Conservation (phyloP, 2,329 filamentous ascomycete genomes). For the Colletotrichum acutatum region DNA sequence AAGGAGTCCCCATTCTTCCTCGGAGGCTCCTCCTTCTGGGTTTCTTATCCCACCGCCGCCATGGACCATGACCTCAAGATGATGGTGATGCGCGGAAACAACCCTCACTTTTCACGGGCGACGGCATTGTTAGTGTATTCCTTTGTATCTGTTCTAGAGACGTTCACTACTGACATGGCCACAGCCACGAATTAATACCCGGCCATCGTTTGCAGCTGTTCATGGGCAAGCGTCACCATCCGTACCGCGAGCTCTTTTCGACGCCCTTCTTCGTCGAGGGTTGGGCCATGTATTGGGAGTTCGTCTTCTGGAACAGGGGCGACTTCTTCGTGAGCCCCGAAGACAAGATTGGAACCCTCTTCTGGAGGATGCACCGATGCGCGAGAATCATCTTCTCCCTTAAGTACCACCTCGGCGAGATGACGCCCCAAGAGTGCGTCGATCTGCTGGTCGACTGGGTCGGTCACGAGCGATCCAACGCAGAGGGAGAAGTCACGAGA, state of each 20-base stretch:
- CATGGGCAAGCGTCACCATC: constrained; percentile 56
- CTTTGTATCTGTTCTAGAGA: too few relatives aligned
- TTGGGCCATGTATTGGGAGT: constrained; percentile 72
- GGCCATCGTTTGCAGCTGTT: constrained; percentile 67
- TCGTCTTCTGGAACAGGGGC: constrained; percentile 65
- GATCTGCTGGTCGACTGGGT: constrained; percentile 66
- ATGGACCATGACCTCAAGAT: constrained; percentile 66
- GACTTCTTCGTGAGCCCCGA: constrained; percentile 62
- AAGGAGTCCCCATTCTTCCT: constrained; percentile 70
- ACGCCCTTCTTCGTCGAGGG: constrained; percentile 71
- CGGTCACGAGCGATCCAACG: constrained; percentile 68
- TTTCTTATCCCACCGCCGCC: constrained; percentile 64
- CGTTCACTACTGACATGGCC: too few relatives aligned
- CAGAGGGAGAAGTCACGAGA: constrained; percentile 69
- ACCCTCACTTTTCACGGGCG: constrained; percentile 65
- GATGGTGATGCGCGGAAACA: constrained; percentile 71
- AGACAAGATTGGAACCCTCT: constrained; percentile 67
- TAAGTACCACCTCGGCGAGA: constrained; percentile 66
- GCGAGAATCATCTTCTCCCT: constrained; percentile 68
- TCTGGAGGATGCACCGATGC: constrained; percentile 73
- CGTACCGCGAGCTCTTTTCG: constrained; percentile 62
- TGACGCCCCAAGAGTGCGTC: constrained; percentile 65
- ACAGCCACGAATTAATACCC: constrained; percentile 66
- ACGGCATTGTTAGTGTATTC: constrained; percentile 58
- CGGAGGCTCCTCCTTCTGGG: constrained; percentile 63